Evolutionary conservation across 2,329 filamentous ascomycete species (phyloP), one percentile per base, ranked within the genome.

Genomic region (Fusarium setosum): DNA sequence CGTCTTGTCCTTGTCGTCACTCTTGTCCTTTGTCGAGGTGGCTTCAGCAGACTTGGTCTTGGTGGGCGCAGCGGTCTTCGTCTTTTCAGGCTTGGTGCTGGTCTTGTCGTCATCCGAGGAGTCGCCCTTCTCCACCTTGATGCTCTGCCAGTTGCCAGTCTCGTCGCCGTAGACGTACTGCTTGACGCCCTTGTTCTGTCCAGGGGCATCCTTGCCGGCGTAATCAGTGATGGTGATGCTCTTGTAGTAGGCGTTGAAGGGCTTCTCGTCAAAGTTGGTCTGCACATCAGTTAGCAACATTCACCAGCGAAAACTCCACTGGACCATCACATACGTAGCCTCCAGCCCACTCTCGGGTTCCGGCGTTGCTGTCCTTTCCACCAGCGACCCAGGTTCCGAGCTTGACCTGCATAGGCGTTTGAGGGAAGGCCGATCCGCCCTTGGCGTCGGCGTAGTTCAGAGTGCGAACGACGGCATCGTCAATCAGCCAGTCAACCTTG

Each of bases 391-490:
- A 92, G 68, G 86, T 85, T 65, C 91, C 91, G 42, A 93, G 77
- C 77, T 88, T 90, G 72, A 93, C 75, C 76, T 89, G 86, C 86
- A 90, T 90, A 48, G 91, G 91, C 10, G 90, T 92, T 82, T 93
- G 90, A 44, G 91, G 91, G 81, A 87, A 92, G 67, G 85, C 83
- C 56, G 79, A 76, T 47, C 85, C 88, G 49, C 81, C 80, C 72
- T 86, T 75, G 51, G 89, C 90, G 50, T 91, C 85, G 15, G 77
- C 79, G 68, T 85, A 86, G 59, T 80, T 82, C 51, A 93, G 81
- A 40, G 86, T 88, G 70, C 91, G 89, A 56, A 92, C 82, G 41
- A 82, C 75, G 10, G 75, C 77, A 72, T 83, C 89, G 70, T 93
- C 87, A 62, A 93, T 83, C 63, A 80, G 81, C 90, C 91, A 93